Evolutionary conservation across 1,139 yeast genomes (phyloP), one percentile per base, ranked within the genome.

Genomic region (Blastobotrys indianensis): DNA sequence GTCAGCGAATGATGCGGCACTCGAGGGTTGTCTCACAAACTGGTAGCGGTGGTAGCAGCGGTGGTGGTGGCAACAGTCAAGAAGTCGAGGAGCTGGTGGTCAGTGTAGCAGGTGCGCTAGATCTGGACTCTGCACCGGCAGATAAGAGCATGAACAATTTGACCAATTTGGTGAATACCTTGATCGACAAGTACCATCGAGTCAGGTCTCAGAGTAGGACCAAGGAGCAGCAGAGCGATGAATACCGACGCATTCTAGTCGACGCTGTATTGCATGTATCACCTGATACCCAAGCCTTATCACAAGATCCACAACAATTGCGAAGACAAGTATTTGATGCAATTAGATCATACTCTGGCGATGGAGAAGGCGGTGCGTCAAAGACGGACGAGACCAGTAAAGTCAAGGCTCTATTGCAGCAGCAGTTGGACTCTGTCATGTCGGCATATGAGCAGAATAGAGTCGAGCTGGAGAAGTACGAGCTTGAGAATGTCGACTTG

Each of bases 401-500:
- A 32, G 57, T 42, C 25, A 54, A 51, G 34, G 37, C 44, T 5
- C 41, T 54, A 37, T 40, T 56, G 32, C 48, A 51, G 33, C 54
- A 51, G 20, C 58, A 55, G 35, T 38, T 56, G 15, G 58, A 55
- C 25, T 45, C 55, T 12, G 31, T 56, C 33, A 48, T 54, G 1
- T 46, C 47, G 17, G 48, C 59, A 4, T 58, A 58, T 42, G 62
- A 58, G 36, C 45, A 55, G 17, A 58, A 58, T 44, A 48, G 62
- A 9, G 47, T 51, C 11, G 61, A 63, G 41, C 60, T 60, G 42
- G 57, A 64, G 49, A 53, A 60, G 32, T 59, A 64, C 12, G 58
- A 66, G 37, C 58, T 64, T 38, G 71, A 69, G 42, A 60, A 58
- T 36, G 59, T 55, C 2, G 64, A 63, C 25, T 54, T 72, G 16